Base-by-base conservation (phyloP, 2,329 filamentous ascomycete species). In the Scedosporium minutisporum region DNA sequence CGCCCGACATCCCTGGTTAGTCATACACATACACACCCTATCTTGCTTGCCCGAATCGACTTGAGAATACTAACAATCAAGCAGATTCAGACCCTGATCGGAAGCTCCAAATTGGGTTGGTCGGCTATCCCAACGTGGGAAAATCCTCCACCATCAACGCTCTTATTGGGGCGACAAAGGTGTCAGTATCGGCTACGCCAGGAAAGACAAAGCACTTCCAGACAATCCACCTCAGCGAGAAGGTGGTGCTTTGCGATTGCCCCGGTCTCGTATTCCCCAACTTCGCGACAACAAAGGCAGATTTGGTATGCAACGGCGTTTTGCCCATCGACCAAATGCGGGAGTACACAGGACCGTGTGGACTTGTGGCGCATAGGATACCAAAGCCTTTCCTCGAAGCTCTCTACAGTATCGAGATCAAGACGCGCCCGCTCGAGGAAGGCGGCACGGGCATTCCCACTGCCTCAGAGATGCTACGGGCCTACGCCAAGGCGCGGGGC, bases 191-290 rank as follows among this genome's bases (percentile, higher is more conserved):
- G 16, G 89, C 93, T 14, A 99, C 95, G 1, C 95, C 95, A 3
- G 95, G 95, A 73, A 99, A 99, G 79, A 99, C 95, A 14, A 99
- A 99, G 79, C 95, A 99, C 71, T 99, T 99, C 79, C 95, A 99
- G 75, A 99, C 95, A 1, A 95, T 99, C 64, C 93, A 97, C 72
- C 85, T 99, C 38, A 95, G 90, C 64, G 89, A 95, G 1, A 86
- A 87, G 64, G 91, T 99, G 65, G 84, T 97, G 57, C 84, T 99
- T 6, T 97, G 95, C 76, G 95, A 99, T 86, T 99, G 95, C 72
- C 95, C 95, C 9, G 95, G 95, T 87, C 87, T 99, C 21, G 96
- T 99, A 1, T 97, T 99, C 74, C 93, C 95, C 69, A 97, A 97
- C 77, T 99, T 97, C 69, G 93, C 95, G 63, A 93, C 88, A 57